Evolutionary conservation across 2,329 filamentous ascomycete genomes (phyloP), one percentile per base, ranked within the genome.

Genomic region (Xylariaceae sp.): DNA sequence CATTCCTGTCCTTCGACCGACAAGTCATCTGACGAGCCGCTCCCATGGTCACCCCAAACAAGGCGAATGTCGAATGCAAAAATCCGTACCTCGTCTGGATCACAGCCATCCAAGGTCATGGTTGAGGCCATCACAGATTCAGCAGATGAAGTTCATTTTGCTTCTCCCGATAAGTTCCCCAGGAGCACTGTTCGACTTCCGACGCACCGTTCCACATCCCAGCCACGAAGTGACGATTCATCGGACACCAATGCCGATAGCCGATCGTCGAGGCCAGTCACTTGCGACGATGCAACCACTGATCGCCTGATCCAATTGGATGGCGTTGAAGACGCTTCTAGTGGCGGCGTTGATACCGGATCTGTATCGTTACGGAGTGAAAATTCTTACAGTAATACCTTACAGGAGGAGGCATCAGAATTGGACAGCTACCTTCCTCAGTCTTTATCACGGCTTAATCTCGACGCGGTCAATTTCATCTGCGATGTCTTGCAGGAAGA

Each of bases 401-500:
- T 49, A 15, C 45, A 54, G 30, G 66, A 69, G 13, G 57, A 60
- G 7, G 55, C 67, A 34, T 62, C 68, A 6, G 62, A 71, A 13
- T 57, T 70, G 4, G 70, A 77, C 17, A 63, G 66, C 44, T 71
- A 78, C 18, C 73, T 83, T 2, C 85, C 86, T 0, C 85, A 88
- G 66, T 79, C 83, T 3, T 66, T 88, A 7, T 77, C 77, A 0
- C 74, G 72, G 2, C 74, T 88, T 2, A 80, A 80, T 58, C 74
- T 82, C 2, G 80, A 84, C 44, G 72, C 84, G 0, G 76, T 88
- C 39, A 79, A 86, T 57, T 81, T 87, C 62, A 74, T 87, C 17
- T 87, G 84, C 64, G 80, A 86, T 66, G 74, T 84, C 2, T 76
- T 86, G 13, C 79, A 84, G 66, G 77, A 83, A 56, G 83, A 87